Evolutionary conservation across 2,329 filamentous ascomycete genomes (phyloP), one percentile per base, ranked within the genome.

Genomic region (Botrytis pseudocinerea): DNA sequence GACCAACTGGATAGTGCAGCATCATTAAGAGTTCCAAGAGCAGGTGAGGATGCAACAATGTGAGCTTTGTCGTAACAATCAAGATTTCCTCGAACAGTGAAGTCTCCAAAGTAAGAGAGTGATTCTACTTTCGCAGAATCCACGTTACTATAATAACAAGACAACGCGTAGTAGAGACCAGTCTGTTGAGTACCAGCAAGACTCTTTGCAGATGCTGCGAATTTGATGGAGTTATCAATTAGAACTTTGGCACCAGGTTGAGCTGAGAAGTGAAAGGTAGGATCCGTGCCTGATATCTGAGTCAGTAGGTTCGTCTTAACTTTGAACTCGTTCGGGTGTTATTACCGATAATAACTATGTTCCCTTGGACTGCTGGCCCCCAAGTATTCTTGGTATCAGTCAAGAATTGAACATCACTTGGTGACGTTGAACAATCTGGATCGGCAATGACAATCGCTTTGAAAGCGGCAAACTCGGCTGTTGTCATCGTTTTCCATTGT

Each of bases 381-480:
- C 83, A 85, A 16, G 76, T 76, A 6, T 77, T 75, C 73, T 83
- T 83, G 38, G 82, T 83, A 54, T 82, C 80, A 44, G 82, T 79
- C 16, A 85, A 78, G 72, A 84, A 83, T 42, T 80, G 76, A 72
- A 85, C 80, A 22, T 76, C 75, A 69, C 71, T 73, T 22, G 78
- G 76, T 68, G 77, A 76, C 12, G 78, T 79, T 73, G 82, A 82
- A 64, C 80, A 77, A 18, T 82, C 81, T 35, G 74, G 74, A 73
- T 85, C 84, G 10, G 82, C 81, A 54, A 85, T 79, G 70, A 85
- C 78, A 69, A 85, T 83, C 20, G 84, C 84, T 76, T 83, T 84
- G 82, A 82, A 85, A 71, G 81, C 79, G 63, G 83, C 80, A 77
- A 85, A 85, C 73, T 85, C 84, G 51, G 79, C 79, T 2, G 82